Evolutionary conservation across 2,329 filamentous ascomycete species (phyloP).

Genomic region (Diaporthe nobilis): DNA sequence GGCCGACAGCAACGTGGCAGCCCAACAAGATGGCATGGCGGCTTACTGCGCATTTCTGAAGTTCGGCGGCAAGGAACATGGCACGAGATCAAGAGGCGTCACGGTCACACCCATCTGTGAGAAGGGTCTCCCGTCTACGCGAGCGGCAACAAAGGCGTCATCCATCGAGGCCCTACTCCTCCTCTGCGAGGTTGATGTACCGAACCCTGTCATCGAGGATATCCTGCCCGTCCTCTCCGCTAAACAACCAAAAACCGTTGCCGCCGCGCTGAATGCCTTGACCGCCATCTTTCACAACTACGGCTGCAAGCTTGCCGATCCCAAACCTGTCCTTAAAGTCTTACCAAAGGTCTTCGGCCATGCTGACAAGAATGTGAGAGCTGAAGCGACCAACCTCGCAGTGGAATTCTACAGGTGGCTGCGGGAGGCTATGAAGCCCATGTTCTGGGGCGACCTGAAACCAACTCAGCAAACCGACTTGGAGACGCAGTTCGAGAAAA

Average conservation of each 20-base stretch:
- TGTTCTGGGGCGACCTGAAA: constrained; percentile 97
- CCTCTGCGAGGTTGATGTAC: constrained; percentile 89
- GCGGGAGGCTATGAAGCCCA: constrained; percentile 96
- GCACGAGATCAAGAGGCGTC: constrained; percentile 80
- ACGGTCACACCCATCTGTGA: constrained; percentile 88
- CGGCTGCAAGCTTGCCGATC: constrained; percentile 94
- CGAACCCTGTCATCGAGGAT: constrained; percentile 90
- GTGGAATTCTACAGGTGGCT: constrained; percentile 98
- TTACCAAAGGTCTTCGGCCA: constrained; percentile 95
- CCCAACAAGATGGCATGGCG: constrained; percentile 91
- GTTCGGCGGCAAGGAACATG: constrained; percentile 85
- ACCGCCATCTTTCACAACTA: constrained; percentile 92
- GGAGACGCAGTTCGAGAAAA: constrained; percentile 92
- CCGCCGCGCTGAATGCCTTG: constrained; percentile 79
- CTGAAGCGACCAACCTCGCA: constrained; percentile 90
- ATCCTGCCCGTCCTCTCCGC: constrained; percentile 85
- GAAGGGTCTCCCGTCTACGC: constrained; percentile 89
- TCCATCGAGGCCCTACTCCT: constrained; percentile 89
- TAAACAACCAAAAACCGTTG: constrained; percentile 92
- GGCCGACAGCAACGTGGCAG: constrained; percentile 94
- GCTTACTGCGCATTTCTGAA: constrained; percentile 94
- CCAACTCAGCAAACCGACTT: constrained; percentile 95
- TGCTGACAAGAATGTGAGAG: constrained; percentile 97
- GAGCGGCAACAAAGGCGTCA: constrained; percentile 89
- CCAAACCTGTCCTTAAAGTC: constrained; percentile 90